These are phyloP conservation scores for Oemleria cerasiformis DNA, from an alignment of 306 rosid genomes.

Conservation along the genomic window DNA sequence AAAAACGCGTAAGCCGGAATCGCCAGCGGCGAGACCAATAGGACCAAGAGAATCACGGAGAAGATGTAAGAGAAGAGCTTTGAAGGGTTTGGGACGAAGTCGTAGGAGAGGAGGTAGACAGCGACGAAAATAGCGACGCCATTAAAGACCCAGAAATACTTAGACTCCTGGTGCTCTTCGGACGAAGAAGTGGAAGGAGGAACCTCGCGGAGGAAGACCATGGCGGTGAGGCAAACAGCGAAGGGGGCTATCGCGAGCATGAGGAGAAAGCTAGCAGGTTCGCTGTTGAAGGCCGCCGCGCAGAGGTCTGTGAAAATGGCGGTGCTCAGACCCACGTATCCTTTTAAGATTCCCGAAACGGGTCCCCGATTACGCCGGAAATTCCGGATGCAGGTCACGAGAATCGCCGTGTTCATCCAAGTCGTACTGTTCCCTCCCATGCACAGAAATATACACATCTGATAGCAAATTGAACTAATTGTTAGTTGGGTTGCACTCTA, in stretches of 20 bases:
- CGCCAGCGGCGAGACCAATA: slow-evolving; percentile 59
- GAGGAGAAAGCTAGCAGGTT: slow-evolving; percentile 62
- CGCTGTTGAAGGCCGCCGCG: slow-evolving; percentile 55
- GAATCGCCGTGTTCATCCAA: slow-evolving; percentile 97
- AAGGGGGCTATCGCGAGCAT: slow-evolving; percentile 69
- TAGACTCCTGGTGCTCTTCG: slow-evolving; percentile 45
- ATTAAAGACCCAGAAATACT: slow-evolving; percentile 59
- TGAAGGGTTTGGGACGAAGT: slow-evolving; percentile 52
- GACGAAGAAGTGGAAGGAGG: slow-evolving; percentile 35
- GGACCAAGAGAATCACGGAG: slow-evolving; percentile 39
- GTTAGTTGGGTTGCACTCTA: not conserved
- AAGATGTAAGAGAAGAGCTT: slow-evolving; percentile 37
- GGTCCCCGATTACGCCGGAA: slow-evolving; percentile 80
- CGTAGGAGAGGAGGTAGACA: slow-evolving; percentile 48
- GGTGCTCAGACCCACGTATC: slow-evolving; percentile 84
- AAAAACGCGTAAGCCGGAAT: slow-evolving; percentile 51
- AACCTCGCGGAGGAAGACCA: slow-evolving; percentile 76
- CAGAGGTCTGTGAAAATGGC: slow-evolving; percentile 87
- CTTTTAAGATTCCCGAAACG: slow-evolving; percentile 77
- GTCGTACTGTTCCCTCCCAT: slow-evolving; percentile 96
- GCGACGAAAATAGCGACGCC: slow-evolving; percentile 63
- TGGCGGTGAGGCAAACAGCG: slow-evolving; percentile 64
- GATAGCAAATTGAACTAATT: not conserved
- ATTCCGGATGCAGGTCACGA: slow-evolving; percentile 77
- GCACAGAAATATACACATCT: slow-evolving; percentile 86